phyloP scores from a whole-genome alignment of 2,329 filamentous ascomycete species.

The Tolypocladium endophyticum region DNA sequence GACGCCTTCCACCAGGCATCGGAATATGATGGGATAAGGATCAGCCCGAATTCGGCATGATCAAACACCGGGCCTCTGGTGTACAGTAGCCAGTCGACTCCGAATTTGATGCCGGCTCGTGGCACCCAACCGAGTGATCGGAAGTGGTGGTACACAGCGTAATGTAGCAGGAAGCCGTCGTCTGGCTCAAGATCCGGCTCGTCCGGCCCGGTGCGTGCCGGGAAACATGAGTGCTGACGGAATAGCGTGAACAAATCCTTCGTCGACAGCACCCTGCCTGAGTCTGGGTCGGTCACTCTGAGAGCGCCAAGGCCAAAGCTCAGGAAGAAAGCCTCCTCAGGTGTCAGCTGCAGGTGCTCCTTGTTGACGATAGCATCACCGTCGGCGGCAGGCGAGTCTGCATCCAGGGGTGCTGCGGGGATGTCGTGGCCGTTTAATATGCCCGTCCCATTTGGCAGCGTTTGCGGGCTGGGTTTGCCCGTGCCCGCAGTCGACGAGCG shows the following conservation, averaged over 20 bases:
- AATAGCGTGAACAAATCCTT: constrained; percentile 55
- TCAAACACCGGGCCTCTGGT: constrained; percentile 86
- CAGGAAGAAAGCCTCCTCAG: constrained; percentile 89
- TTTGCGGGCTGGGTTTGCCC: constrained; percentile 10
- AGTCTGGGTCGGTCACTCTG: constrained; percentile 42
- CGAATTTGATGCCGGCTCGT: constrained; percentile 86
- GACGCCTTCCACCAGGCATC: constrained; percentile 59
- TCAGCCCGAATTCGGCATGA: constrained; percentile 85
- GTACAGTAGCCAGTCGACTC: constrained; percentile 90
- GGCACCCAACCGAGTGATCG: constrained; percentile 92
- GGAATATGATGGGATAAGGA: constrained; percentile 75
- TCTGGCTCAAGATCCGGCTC: constrained; percentile 51
- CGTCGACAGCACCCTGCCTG: constrained; percentile 34
- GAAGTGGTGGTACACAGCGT: constrained; percentile 91
- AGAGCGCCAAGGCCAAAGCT: constrained; percentile 70
- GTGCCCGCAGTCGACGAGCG: constrained; percentile 12
- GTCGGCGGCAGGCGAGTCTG: background rate
- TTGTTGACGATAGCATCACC: constrained; percentile 29
- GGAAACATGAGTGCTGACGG: constrained; percentile 59
- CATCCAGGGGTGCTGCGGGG: background rate
- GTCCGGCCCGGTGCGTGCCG: constrained; percentile 33
- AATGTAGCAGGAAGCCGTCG: constrained; percentile 76
- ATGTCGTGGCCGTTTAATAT: constrained; percentile 6
- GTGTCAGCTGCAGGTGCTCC: constrained; percentile 86
- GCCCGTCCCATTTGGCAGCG: constrained; percentile 8